These are phyloP conservation scores for Erythrophleum fordii DNA, from an alignment of 306 rosid species.

Conservation along the genomic window DNA sequence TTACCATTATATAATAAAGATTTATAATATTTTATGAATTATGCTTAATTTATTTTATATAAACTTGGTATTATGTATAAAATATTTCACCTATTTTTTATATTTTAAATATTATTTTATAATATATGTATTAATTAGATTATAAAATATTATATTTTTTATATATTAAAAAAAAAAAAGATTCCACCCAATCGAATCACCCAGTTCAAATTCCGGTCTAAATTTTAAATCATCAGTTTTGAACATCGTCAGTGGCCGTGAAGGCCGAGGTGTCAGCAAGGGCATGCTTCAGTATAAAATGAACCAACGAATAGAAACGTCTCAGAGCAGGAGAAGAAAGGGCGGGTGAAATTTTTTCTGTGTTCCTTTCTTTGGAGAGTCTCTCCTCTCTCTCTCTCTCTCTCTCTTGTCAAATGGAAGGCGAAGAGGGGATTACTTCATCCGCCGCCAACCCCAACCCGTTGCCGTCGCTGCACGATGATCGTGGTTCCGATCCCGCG, in stretches of 20 bases:
- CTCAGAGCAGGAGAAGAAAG: constrained; percentile 2
- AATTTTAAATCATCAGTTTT: too few species aligned
- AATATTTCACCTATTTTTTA: too few species aligned
- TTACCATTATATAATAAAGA: too few species aligned
- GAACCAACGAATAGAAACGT: not conserved
- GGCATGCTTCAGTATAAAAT: not conserved
- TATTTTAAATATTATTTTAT: too few species aligned
- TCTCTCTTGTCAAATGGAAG: constrained; percentile 61
- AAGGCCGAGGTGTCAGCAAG: not conserved
- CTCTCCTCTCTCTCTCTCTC: not conserved
- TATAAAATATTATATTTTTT: too few species aligned
- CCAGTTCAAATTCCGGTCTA: too few species aligned
- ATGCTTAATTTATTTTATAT: too few species aligned
- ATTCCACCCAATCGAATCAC: too few species aligned
- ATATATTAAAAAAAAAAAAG: too few species aligned
- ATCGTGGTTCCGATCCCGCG: constrained; percentile 41
- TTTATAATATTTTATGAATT: too few species aligned
- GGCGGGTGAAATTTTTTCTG: not conserved
- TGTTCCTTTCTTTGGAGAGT: not conserved
- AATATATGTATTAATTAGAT: too few species aligned
- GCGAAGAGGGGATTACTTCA: constrained; percentile 53
- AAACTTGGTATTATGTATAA: too few species aligned
- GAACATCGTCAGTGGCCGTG: not conserved
- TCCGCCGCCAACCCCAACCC: constrained; percentile 25
- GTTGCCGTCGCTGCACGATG: constrained; percentile 41